phyloP scores from a whole-genome alignment of 352 stramenopile genomes.

The Pythium aquatile region DNA sequence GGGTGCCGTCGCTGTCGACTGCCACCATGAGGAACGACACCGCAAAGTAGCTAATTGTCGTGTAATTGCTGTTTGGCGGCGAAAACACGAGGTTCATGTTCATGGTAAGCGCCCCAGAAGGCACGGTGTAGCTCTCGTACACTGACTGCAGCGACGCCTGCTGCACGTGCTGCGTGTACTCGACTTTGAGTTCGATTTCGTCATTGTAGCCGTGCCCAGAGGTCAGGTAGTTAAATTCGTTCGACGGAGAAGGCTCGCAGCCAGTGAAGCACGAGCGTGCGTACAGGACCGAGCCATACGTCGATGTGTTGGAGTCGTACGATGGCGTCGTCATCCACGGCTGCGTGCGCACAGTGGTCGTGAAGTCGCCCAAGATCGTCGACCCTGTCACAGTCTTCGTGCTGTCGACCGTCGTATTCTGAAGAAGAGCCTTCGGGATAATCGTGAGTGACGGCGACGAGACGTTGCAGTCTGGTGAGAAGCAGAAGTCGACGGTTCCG shows the following conservation, averaged over 20 bases:
- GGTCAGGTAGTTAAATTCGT: neutral
- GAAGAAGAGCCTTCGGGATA: neutral
- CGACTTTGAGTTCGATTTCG: neutral
- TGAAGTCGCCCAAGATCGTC: slow-evolving; percentile 3
- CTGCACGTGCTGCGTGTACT: neutral
- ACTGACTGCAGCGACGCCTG: neutral
- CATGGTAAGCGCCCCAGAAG: neutral
- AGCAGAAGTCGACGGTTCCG: slow-evolving; percentile 7
- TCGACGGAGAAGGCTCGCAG: neutral
- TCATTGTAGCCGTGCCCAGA: neutral
- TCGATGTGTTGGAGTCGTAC: neutral
- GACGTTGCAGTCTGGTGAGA: slow-evolving; percentile 3
- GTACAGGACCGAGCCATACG: neutral
- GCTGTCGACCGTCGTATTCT: neutral
- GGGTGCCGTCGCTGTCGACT: neutral
- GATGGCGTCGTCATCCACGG: too few relatives aligned
- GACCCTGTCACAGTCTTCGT: neutral
- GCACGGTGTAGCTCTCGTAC: slow-evolving; percentile 4
- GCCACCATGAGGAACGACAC: slow-evolving; percentile 11
- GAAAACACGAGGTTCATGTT: neutral
- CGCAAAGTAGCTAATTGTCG: neutral
- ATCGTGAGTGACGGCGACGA: slow-evolving; percentile 1
- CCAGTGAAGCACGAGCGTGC: neutral
- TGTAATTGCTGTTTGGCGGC: neutral
- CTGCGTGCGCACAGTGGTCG: neutral